A percentile compares a stretch with the other conserved stretches of the same genome.
Evolutionary conservation across 768 basidiomycete genomes (phyloP).

Genomic region (Leucosporidium creatinivorum): DNA sequence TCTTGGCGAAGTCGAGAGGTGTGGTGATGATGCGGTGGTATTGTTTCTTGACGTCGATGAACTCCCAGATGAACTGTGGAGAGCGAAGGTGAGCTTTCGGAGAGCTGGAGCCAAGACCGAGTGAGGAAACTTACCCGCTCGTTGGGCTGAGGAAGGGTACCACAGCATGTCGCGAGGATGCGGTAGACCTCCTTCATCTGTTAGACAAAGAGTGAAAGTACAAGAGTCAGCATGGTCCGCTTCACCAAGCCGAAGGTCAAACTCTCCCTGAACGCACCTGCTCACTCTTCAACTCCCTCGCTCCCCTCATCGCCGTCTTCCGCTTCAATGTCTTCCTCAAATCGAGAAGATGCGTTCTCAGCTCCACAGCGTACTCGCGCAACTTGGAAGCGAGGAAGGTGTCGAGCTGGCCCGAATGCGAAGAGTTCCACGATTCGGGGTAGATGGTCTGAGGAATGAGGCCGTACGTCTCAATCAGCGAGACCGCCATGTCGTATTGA

Average conservation of each 20-base stretch:
- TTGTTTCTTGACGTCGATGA: slow-evolving; percentile 66
- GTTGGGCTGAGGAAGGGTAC: slow-evolving; percentile 69
- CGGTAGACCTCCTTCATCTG: slow-evolving; percentile 77
- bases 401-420: slow-evolving; percentile 65
- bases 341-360: slow-evolving; percentile 41
- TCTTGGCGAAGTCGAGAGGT: slow-evolving; percentile 63
- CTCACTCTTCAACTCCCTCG: slow-evolving; percentile 63
- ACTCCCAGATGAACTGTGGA: slow-evolving; percentile 76
- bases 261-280: background rate
- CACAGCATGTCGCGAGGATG: slow-evolving; percentile 75
- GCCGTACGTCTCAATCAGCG: slow-evolving; percentile 69
- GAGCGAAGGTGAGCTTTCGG: background rate
- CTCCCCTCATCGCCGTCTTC: slow-evolving; percentile 39
- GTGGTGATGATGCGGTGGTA: slow-evolving; percentile 59
- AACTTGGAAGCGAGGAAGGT: slow-evolving; percentile 78
- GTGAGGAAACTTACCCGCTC: slow-evolving; percentile 27
- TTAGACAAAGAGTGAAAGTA: slow-evolving; percentile 45
- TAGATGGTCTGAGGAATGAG: slow-evolving; percentile 63
- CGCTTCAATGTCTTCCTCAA: slow-evolving; percentile 10
- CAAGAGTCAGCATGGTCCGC: background rate
- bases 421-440: slow-evolving; percentile 67
- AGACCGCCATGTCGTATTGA: slow-evolving; percentile 85
- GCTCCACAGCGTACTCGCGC: slow-evolving; percentile 77
- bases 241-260: background rate
- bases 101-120: background rate